Evolutionary conservation across 2,329 filamentous ascomycete species (phyloP), one percentile per base, ranked within the genome.

Genomic region (Nigrospora oryzae): DNA sequence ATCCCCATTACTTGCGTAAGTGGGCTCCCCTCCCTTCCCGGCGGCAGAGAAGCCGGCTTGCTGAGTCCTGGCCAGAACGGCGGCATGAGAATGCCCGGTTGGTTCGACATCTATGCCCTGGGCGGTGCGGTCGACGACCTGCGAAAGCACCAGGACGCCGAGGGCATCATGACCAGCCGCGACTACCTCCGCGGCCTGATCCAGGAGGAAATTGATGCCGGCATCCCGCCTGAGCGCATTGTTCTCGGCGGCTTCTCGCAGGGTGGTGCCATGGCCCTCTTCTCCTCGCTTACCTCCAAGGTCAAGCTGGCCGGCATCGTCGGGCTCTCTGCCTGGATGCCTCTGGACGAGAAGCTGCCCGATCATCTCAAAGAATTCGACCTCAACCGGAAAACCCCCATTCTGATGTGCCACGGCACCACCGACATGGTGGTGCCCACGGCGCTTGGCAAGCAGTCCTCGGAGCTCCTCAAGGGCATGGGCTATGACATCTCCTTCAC

Each of bases 391-490:
- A 72, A 84, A 36, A 95, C 89, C 2, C 86, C 86, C 1, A 81
- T 97, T 50, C 87, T 93, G 65, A 85, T 96, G 82, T 89, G 79
- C 12, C 93, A 97, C 56, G 93, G 93, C n/a, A 77, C 83, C 49
- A 67, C 67, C 1, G 91, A 98, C 63, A 74, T 74, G 13, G 69
- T 95, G 3, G 86, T 96, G 10, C 75, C 73, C 53, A 76, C 81
- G 37, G 67, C 75, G 45, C 84, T 86, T 64, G 91, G 87, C 13
- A 66, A 79, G 61, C 62, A 72, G 64, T 89, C 86, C 19, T 79
- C 76, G 3, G 74, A 87, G 36, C 62, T 74, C 47, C 66, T 97
- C 42, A 82, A 79, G 63, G 74, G 77, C 35, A 66, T 83, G 63
- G 88, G 87, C 1, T 84, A 83, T 62, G 73, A 84, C 45, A 84